Evolutionary conservation across 306 rosid species (phyloP).

Genomic region (Vigna unguiculata): DNA sequence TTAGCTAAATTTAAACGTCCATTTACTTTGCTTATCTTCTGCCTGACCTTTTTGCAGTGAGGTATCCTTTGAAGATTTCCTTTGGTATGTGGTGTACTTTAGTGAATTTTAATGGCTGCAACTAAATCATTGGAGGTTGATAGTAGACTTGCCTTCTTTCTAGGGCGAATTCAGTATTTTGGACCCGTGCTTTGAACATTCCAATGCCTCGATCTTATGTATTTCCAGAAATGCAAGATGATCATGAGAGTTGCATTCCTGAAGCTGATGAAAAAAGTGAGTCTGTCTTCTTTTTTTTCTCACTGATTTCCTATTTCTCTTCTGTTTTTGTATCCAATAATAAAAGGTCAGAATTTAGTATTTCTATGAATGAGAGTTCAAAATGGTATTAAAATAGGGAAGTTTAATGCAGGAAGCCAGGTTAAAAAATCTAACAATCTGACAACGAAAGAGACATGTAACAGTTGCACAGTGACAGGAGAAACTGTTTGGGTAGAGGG

Average conservation of each 20-base stretch:
- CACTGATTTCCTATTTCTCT: neutral
- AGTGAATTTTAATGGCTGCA: slow-evolving; percentile 31
- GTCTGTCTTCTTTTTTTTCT: neutral
- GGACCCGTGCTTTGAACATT: slow-evolving; percentile 93
- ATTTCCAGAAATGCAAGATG: slow-evolving; percentile 72
- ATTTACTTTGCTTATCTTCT: slow-evolving; percentile 41
- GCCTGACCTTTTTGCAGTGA: slow-evolving; percentile 65
- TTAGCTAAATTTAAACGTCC: neutral
- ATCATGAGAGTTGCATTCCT: slow-evolving; percentile 47
- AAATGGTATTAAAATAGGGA: slow-evolving; percentile 23
- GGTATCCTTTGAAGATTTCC: slow-evolving; percentile 92
- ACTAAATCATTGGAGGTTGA: slow-evolving; percentile 46
- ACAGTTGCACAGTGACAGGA: slow-evolving; percentile 46
- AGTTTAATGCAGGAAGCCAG: slow-evolving; percentile 57
- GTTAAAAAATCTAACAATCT: slow-evolving; percentile 50
- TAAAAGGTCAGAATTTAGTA: slow-evolving; percentile 28
- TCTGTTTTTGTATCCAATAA: neutral
- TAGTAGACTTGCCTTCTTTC: slow-evolving; percentile 47
- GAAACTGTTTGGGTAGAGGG: slow-evolving; percentile 95
- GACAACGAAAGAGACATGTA: slow-evolving; percentile 52
- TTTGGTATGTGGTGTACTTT: slow-evolving; percentile 67
- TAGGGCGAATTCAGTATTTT: slow-evolving; percentile 95
- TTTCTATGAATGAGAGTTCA: slow-evolving; percentile 20
- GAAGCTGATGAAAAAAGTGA: slow-evolving; percentile 58
- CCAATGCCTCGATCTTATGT: slow-evolving; percentile 87